These are phyloP conservation scores for Alternaria gaisen DNA, from an alignment of 2,329 filamentous ascomycete species.

Conservation along the genomic window DNA sequence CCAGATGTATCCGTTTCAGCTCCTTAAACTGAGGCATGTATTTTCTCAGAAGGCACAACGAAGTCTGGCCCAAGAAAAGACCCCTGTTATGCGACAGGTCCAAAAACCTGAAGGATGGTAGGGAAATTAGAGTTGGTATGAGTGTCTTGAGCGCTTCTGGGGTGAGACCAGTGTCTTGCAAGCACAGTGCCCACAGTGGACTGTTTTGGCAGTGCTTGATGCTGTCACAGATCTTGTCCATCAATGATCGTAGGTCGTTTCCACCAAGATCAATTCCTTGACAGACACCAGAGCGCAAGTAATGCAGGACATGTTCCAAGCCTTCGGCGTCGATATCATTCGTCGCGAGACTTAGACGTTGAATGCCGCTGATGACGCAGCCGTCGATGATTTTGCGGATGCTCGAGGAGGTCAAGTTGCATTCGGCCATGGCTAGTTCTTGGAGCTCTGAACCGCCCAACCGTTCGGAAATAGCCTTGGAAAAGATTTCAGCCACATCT, in stretches of 20 bases:
- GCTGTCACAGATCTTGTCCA: conserved; percentile 60
- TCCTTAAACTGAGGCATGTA: conserved; percentile 81
- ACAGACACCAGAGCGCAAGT: conserved; percentile 78
- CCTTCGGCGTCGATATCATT: conserved; percentile 80
- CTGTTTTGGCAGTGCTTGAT: conserved; percentile 59
- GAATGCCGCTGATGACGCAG: conserved; percentile 78
- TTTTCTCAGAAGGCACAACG: conserved; percentile 77
- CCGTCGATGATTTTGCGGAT: conserved; percentile 83
- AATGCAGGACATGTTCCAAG: conserved; percentile 77
- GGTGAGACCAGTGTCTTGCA: conserved; percentile 84
- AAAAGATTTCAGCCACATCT: conserved; percentile 72
- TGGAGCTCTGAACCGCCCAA: conserved; percentile 79
- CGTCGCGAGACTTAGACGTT: conserved; percentile 81
- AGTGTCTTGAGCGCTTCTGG: conserved; percentile 77
- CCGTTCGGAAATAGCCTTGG: conserved; percentile 78
- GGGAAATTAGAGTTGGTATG: conserved; percentile 74
- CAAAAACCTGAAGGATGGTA: conserved; percentile 83
- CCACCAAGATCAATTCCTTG: conserved; percentile 90
- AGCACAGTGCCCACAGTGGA: conserved; percentile 79
- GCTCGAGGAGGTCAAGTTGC: conserved; percentile 74
- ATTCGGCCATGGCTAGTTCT: conserved; percentile 83
- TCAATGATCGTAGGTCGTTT: conserved; percentile 70
- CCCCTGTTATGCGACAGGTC: conserved; percentile 90
- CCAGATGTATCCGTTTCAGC: conserved; percentile 85
- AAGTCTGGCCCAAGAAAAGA: conserved; percentile 80